A percentile compares a stretch with the other conserved stretches of the same genome.
Conservation (phyloP, 768 basidiomycete species). For the Lepiota subincarnata region DNA sequence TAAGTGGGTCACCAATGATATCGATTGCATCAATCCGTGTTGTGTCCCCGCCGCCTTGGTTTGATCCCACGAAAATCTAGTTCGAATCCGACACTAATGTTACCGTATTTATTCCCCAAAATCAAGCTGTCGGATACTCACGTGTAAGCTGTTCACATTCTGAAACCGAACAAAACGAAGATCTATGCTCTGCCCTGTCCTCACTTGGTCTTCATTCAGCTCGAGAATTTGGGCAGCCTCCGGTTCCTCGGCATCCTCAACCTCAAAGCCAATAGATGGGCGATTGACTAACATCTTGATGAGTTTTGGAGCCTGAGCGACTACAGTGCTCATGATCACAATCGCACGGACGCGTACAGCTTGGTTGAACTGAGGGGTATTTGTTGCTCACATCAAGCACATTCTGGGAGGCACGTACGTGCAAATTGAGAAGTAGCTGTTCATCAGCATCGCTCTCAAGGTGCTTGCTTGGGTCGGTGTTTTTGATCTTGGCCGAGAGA, state of each 20-base stretch:
- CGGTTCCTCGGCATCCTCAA: conserved; percentile 47
- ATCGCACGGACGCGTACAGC: conserved; percentile 60
- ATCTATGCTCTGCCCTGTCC: conserved; percentile 42
- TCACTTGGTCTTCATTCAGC: conserved; percentile 44
- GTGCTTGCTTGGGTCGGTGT: conserved; percentile 37
- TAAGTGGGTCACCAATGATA: conserved; percentile 53
- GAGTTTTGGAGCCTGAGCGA: conserved; percentile 48
- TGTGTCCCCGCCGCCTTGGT: conserved; percentile 56
- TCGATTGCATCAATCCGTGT: conserved; percentile 69
- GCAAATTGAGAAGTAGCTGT: conserved; percentile 63
- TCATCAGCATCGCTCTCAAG: conserved; percentile 71
- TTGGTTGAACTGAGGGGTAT: conserved; percentile 58
- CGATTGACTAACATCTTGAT: conserved; percentile 65
- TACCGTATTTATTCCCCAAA: background rate
- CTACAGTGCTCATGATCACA: conserved; percentile 37
- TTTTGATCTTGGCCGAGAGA: conserved; percentile 37
- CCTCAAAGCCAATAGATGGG: conserved; percentile 57
- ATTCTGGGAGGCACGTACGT: conserved; percentile 36
- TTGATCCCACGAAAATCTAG: conserved; percentile 57
- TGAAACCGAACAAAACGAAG: conserved; percentile 71
- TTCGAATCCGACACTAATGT: background rate
- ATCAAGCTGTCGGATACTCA: conserved; percentile 25
- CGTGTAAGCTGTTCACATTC: conserved; percentile 61
- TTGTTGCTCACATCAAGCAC: background rate
- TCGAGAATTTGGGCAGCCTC: conserved; percentile 55